phyloP scores from a whole-genome alignment of 192 early-diverging fungal genomes.

The Gigaspora rosea region DNA sequence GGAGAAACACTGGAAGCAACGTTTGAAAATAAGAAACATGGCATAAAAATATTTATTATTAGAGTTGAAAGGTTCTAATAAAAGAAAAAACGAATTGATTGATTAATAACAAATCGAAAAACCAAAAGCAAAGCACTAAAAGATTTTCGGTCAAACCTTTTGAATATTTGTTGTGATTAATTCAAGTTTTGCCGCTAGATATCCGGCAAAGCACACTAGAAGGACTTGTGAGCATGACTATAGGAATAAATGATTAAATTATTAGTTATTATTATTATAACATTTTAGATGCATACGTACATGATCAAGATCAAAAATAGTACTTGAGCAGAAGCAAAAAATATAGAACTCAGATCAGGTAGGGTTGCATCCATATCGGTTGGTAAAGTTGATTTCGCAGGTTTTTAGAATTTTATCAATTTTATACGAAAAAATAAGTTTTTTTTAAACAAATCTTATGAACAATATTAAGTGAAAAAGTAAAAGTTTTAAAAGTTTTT shows the following conservation, averaged over 20 bases:
- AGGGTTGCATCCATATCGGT: too few relatives aligned
- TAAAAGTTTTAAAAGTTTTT: too few relatives aligned
- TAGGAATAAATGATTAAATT: not conserved
- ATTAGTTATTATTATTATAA: too few relatives aligned
- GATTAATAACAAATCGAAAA: not conserved
- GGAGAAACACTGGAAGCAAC: constrained; percentile 20
- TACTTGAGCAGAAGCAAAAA: too few relatives aligned
- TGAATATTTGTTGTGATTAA: constrained; percentile 11
- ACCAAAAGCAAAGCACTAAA: not conserved
- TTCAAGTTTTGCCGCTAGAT: constrained; percentile 16
- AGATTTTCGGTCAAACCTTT: not conserved
- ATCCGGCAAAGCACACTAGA: constrained; percentile 9
- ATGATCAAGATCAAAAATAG: too few relatives aligned
- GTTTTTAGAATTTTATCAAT: too few relatives aligned
- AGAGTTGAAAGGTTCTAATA: constrained; percentile 20
- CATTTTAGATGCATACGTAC: too few relatives aligned
- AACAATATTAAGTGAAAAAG: too few relatives aligned
- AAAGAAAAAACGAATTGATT: not conserved
- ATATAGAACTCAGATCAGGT: too few relatives aligned
- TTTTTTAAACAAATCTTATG: too few relatives aligned
- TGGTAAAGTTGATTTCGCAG: too few relatives aligned
- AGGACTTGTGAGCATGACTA: constrained; percentile 22
- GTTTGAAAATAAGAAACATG: constrained; percentile 30
- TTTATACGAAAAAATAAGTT: too few relatives aligned
- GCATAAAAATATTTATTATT: constrained; percentile 31